Evolutionary conservation across 805 yeast genomes (phyloP), one percentile per base, ranked within the genome.

Genomic region (Zygotorulaspora florentina): DNA sequence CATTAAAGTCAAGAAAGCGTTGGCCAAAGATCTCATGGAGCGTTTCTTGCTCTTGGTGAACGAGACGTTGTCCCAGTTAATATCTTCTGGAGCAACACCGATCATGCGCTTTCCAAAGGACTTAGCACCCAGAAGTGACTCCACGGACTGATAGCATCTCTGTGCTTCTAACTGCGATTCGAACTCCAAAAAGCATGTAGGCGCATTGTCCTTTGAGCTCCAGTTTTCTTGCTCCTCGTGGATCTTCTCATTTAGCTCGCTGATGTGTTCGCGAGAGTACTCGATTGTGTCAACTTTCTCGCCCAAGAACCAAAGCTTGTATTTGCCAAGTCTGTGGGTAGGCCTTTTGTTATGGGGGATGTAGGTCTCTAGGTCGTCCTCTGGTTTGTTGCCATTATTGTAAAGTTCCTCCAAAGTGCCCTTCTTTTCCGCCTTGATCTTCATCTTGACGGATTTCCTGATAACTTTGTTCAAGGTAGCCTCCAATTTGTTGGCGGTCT

Each of bases 151-250:
- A 66, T 75, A 85, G 39, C 96, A 96, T 55, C 81, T 75, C 67
- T 90, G 97, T 45, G 93, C 84, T 62, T 90, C 95, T 49, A 85
- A 75, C 66, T 89, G 96, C 49, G 86, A 74, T 41, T 85, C 76
- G 66, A 93, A 91, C 60, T 87, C 88, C 46, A 89, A 65, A 58
- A 89, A 87, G 5, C 83, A 91, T 31, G 96, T 79, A 3, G 85
- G 81, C 35, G 76, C 63, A 57, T 76, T 76, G 3, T 77, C 71
- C 50, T 73, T 73, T 7, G 74, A 66, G 40, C 75, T 74, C 65
- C 78, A 76, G 31, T 71, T 66, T 13, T 64, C 58, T 66, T 87
- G 96, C 40, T 71, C 66, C 25, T 74, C 70, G 38, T 69, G 71
- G 54, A 93, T 84, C 42, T 85, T 78, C 10, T 67, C 70, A 42